Conservation (phyloP, 2,329 filamentous ascomycete genomes). For the Lasiodiplodia gonubiensis region DNA sequence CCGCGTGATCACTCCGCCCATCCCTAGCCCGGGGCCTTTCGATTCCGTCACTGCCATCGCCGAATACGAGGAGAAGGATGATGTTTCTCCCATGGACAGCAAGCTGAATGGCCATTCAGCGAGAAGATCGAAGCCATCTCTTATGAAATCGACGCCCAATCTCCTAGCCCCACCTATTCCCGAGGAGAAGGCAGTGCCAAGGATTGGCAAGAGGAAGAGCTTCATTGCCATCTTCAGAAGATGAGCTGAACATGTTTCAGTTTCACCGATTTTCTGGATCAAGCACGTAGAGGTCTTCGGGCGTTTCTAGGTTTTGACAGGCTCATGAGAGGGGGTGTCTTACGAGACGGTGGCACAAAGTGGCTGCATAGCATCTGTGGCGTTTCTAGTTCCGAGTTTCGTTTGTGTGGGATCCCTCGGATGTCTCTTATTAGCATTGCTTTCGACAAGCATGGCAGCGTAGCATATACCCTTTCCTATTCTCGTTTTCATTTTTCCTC, state of each 20-base stretch:
- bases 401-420: slow-evolving; percentile 4
- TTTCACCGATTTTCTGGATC: neutral
- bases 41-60: slow-evolving; percentile 43
- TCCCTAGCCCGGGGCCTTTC: slow-evolving; percentile 43
- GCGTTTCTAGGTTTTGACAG: neutral
- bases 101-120: slow-evolving; percentile 34
- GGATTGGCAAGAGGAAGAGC: slow-evolving; percentile 54
- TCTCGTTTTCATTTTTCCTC: slow-evolving; percentile 19
- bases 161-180: slow-evolving; percentile 40
- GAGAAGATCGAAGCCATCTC: slow-evolving; percentile 29
- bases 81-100: slow-evolving; percentile 33
- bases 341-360: slow-evolving; percentile 19
- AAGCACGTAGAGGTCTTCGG: slow-evolving; percentile 4
- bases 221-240: slow-evolving; percentile 52
- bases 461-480: slow-evolving; percentile 28
- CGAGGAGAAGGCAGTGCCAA: slow-evolving; percentile 40
- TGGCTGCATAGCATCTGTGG: slow-evolving; percentile 27
- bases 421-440: slow-evolving; percentile 23
- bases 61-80: slow-evolving; percentile 10
- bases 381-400: slow-evolving; percentile 24
- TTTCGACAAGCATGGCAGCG: slow-evolving; percentile 26
- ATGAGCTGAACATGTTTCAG: slow-evolving; percentile 27
- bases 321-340: slow-evolving; percentile 1
- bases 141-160: slow-evolving; percentile 29
- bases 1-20: slow-evolving; percentile 39